These are phyloP conservation scores for Amylostereum chailletii DNA, from an alignment of 1,284 basidiomycete species.

Conservation along the genomic window DNA sequence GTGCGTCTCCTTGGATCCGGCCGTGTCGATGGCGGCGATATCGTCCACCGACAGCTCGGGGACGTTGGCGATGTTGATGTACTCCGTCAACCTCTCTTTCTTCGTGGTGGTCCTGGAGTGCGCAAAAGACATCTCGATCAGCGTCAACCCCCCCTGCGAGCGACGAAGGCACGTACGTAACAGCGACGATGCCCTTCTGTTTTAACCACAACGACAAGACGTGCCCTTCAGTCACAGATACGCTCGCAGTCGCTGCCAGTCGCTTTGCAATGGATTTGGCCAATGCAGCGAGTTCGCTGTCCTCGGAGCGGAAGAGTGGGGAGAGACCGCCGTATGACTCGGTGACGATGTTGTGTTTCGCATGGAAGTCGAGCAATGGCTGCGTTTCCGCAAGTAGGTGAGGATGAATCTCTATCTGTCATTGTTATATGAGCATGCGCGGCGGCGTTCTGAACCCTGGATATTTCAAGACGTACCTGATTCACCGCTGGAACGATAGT, in stretches of 20 bases:
- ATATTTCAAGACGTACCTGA: slow-evolving; percentile 43
- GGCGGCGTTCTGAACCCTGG: not conserved
- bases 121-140: not conserved
- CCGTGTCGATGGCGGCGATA: slow-evolving; percentile 50
- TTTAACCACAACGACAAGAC: slow-evolving; percentile 29
- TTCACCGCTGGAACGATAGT: slow-evolving; percentile 66
- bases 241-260: slow-evolving; percentile 18
- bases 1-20: slow-evolving; percentile 55
- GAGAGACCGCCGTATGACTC: slow-evolving; percentile 63
- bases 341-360: slow-evolving; percentile 55
- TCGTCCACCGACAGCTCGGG: slow-evolving; percentile 56
- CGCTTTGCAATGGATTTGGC: slow-evolving; percentile 22
- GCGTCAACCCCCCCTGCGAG: not conserved
- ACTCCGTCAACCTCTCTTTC: slow-evolving; percentile 39
- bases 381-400: slow-evolving; percentile 57
- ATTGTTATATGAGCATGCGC: not conserved
- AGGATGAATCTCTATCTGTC: slow-evolving; percentile 74
- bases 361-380: slow-evolving; percentile 45
- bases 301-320: slow-evolving; percentile 47
- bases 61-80: slow-evolving; percentile 44
- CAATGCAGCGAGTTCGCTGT: slow-evolving; percentile 42
- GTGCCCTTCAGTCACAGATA: slow-evolving; percentile 22
- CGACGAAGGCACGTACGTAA: slow-evolving; percentile 39
- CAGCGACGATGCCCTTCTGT: slow-evolving; percentile 23
- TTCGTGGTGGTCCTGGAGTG: slow-evolving; percentile 60